A percentile compares a stretch with the other conserved stretches of the same genome.
Conservation (phyloP, 768 basidiomycete species). For the Phlebiopsis flavidoalba region DNA sequence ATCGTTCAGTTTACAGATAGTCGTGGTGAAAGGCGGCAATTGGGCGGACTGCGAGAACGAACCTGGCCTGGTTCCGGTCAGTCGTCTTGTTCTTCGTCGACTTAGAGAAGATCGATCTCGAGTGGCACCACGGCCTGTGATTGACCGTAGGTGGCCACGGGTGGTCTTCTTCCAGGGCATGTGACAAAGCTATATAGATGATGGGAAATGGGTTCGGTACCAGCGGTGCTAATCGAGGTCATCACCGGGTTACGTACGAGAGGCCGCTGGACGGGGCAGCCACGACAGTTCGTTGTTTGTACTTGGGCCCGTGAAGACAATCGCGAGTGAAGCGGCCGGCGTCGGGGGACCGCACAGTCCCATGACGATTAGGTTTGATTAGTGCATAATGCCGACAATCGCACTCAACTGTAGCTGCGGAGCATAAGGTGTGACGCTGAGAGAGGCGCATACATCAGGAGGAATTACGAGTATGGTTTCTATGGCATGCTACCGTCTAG, state of each 20-base stretch:
- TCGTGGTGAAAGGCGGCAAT: conserved; percentile 56
- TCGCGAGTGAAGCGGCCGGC: conserved; percentile 55
- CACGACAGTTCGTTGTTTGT: conserved; percentile 64
- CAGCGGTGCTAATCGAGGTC: background rate
- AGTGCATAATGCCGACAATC: conserved; percentile 54
- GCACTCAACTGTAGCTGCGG: conserved; percentile 45
- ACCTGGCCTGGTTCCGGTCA: conserved; percentile 38
- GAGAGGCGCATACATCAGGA: background rate
- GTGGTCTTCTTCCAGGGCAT: conserved; percentile 69
- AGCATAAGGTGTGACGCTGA: background rate
- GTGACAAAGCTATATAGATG: conserved; percentile 59
- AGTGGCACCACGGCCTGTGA: conserved; percentile 67
- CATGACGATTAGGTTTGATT: conserved; percentile 45
- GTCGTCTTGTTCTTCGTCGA: conserved; percentile 55
- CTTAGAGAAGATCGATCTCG: conserved; percentile 82
- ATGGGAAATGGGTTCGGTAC: background rate
- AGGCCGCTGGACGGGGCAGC: conserved; percentile 73
- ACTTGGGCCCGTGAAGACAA: conserved; percentile 40
- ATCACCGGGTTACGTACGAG: conserved; percentile 39
- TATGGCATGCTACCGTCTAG: conserved; percentile 80
- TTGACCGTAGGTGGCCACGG: conserved; percentile 58
- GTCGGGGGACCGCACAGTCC: conserved; percentile 53
- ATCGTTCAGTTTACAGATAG: conserved; percentile 35
- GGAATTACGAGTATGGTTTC: conserved; percentile 71
- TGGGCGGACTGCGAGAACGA: conserved; percentile 75